Base-by-base conservation (phyloP, 73 alveolate genomes). In the Paramecium pentaurelia region DNA sequence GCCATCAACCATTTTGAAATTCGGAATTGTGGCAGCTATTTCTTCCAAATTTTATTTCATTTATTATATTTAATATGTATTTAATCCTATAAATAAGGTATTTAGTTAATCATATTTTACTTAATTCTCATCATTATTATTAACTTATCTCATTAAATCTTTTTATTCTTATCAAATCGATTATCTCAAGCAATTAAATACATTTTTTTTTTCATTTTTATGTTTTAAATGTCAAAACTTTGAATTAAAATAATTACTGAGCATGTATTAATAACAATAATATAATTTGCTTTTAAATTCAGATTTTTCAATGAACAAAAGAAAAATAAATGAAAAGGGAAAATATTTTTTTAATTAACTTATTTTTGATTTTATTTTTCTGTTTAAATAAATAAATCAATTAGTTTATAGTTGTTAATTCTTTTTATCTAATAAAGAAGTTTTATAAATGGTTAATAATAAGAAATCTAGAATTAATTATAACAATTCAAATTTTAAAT, bases 1-100 rank as follows among this genome's bases (percentile, higher is more conserved):
- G 42, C 84, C 71, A 83, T 89, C 94, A 32, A 89, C 88, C 88
- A 89, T 49, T 51, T 89, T 89, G 37, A 36, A 89, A 89, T 89
- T 89, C 25, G 91, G 77, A 45, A 80, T 42, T 42, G 91, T 45
- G 44, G 71, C 77, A 20, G 91, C 91, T 27, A 45, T 42, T 36
- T 80, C 91, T 49, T 80, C 91, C 44, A 80, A 80, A 80, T 45
- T 80, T 80, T 80, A 49, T 25, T 80, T 80, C 91, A 80, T 80
- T 18, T 73, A 73, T 32, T 68, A 68, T 32, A 68, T 68, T 54
- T 54, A 40, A 54, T 54, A 54, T 54, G 70, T 54, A 54, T 54
- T 54, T 54, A 54, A 54, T 54, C 22, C 70, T 34, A 54, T 54
- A 18, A 54, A 54, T 16, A 54, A 54, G 70, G 70, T 54, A 18